phyloP scores from a whole-genome alignment of 805 yeast genomes.

The Wickerhamomyces chaumierensis region DNA sequence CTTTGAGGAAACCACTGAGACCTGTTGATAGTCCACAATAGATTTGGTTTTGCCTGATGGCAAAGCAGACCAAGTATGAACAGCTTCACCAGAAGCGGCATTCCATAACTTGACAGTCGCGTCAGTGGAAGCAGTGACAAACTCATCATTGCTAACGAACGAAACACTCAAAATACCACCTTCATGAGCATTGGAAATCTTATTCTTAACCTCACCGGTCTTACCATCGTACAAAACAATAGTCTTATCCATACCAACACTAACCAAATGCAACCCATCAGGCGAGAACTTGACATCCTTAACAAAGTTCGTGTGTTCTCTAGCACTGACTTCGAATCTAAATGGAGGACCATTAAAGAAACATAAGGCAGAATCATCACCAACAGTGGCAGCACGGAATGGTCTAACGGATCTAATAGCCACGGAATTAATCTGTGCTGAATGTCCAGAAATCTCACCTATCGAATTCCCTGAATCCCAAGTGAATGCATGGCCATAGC shows the following conservation, averaged over 20 bases:
- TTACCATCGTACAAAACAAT: conserved; percentile 79
- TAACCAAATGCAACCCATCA: conserved; percentile 60
- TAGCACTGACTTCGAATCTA: conserved; percentile 62
- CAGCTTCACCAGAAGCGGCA: conserved; percentile 29
- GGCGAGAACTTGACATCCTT: conserved; percentile 77
- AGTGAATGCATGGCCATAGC: conserved; percentile 85
- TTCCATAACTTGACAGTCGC: conserved; percentile 59
- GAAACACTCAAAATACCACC: conserved; percentile 77
- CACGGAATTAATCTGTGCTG: conserved; percentile 74
- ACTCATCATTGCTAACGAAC: conserved; percentile 50
- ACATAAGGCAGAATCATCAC: conserved; percentile 80
- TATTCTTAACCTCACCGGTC: conserved; percentile 61
- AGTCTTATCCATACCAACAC: conserved; percentile 78
- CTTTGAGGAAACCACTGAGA: conserved; percentile 68
- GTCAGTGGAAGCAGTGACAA: conserved; percentile 83
- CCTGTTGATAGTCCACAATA: conserved; percentile 54
- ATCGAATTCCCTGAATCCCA: conserved; percentile 95
- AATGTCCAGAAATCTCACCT: conserved; percentile 92
- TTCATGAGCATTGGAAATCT: conserved; percentile 39
- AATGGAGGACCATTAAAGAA: conserved; percentile 91
- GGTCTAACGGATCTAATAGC: conserved; percentile 77
- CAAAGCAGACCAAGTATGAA: conserved; percentile 38
- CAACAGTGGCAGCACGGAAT: conserved; percentile 83
- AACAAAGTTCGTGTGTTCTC: conserved; percentile 62
- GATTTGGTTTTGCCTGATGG: conserved; percentile 14